Evolutionary conservation across 768 basidiomycete species (phyloP), one percentile per base, ranked within the genome.

Genomic region (Mycena rosella): DNA sequence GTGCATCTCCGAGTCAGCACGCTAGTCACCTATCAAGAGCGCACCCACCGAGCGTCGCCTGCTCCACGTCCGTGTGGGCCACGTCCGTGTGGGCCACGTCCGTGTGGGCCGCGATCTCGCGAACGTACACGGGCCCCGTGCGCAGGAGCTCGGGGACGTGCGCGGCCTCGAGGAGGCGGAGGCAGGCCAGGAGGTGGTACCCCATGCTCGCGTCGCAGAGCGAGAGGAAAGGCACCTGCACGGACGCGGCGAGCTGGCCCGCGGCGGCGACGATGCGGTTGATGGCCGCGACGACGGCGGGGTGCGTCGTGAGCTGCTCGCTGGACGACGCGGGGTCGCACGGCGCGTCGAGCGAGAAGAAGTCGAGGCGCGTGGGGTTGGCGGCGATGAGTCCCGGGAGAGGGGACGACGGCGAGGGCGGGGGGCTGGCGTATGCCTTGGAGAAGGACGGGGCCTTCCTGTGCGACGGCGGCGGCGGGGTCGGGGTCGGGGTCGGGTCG

Each of bases 141-240:
- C 89, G 86, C 1, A 94, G 81, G 17, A 93, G 86, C 74, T 94
- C 93, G 9, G 86, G 85, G 29, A 88, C 84, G 73, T 93, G 89
- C 1, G 91, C 86, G 5, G 90, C 89, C 75, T 94, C 92, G 18
- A 94, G 76, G 34, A 94, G 82, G 22, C 92, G 88, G 77, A 94
- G 81, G 73, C 91, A 93, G 5, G 91, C 87, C 0, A 92, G 91
- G 20, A 94, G 81, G 73, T 92, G 90, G 72, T 92, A 93, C 90
- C 84, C 86, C 89, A 92, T 91, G 18, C 83, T 78, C 3, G 91
- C 90, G 75, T 93, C 92, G 72, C 91, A 92, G 10, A 94, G 79
- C n/a, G 87, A 86, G 32, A 91, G 78, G 75, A 93, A 92, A 30
- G 92, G 91, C 6, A 80, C 79, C 72, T 92, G 90, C 22, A 92